Conservation (phyloP, 2,329 filamentous ascomycete species). For the Metarhizium guizhouense region DNA sequence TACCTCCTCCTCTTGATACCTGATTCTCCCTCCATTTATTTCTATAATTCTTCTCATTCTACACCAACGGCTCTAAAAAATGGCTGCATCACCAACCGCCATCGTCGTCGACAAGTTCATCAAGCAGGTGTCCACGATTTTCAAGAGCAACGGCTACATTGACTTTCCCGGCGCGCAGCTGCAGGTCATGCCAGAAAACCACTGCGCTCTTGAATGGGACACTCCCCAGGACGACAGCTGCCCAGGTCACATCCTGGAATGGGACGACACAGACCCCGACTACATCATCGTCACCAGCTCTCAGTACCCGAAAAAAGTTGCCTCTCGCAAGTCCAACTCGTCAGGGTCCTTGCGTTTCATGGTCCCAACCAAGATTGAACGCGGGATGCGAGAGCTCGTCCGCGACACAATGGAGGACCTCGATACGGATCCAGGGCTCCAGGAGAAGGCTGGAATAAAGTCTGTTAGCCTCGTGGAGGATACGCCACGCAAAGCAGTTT, state of each 20-base stretch:
- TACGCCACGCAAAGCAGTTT: neutral
- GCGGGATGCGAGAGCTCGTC: neutral
- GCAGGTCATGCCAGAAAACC: neutral
- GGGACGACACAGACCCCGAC: slow-evolving; percentile 5
- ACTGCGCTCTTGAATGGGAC: neutral
- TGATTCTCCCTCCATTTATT: too few species aligned
- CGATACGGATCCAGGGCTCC: neutral
- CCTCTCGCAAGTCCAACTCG: neutral
- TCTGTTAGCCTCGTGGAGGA: neutral
- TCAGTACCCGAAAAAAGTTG: slow-evolving; percentile 1
- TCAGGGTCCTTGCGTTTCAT: neutral
- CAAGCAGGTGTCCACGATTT: neutral
- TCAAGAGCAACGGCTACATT: neutral
- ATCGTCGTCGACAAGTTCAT: neutral
- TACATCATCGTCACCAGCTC: slow-evolving; percentile 9
- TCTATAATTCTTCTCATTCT: neutral
- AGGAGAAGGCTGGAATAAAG: neutral
- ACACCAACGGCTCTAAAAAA: neutral
- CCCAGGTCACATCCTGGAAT: slow-evolving; percentile 9
- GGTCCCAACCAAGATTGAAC: neutral
- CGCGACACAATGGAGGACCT: neutral
- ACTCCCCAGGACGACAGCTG: neutral
- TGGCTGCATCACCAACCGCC: neutral
- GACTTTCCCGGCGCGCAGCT: neutral
- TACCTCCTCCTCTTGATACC: neutral